phyloP scores from a whole-genome alignment of 306 rosid genomes.

The Quercus robur region DNA sequence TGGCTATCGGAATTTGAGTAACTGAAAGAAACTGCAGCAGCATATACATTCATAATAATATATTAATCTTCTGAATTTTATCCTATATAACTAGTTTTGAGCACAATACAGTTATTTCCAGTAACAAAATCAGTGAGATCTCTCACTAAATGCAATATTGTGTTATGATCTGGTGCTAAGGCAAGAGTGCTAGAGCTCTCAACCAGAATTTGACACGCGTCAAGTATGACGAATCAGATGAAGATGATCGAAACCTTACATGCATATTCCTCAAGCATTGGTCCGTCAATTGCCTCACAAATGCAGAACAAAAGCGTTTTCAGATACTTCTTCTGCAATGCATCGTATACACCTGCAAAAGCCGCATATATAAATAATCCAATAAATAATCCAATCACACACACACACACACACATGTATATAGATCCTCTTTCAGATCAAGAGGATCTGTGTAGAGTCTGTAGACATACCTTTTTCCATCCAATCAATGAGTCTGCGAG shows the following conservation, averaged over 20 bases:
- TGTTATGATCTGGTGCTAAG: neutral
- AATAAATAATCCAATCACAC: neutral
- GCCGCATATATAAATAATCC: neutral
- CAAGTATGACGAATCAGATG: neutral
- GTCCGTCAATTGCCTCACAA: constrained; percentile 81
- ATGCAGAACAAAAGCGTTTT: constrained; percentile 85
- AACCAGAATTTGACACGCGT: too few species aligned
- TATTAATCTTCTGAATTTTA: constrained; percentile 8
- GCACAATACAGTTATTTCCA: neutral
- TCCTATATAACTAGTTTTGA: neutral
- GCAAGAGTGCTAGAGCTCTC: neutral
- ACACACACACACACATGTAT: too few species aligned
- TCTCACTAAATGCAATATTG: neutral
- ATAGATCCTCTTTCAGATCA: constrained; percentile 5
- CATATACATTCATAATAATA: neutral
- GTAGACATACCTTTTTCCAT: constrained; percentile 84
- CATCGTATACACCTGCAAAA: constrained; percentile 82
- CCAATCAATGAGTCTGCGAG: constrained; percentile 94
- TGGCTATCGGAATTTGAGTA: constrained; percentile 71
- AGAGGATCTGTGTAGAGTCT: neutral
- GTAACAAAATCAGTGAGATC: neutral
- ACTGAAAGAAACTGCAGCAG: constrained; percentile 75
- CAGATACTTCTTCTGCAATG: constrained; percentile 78
- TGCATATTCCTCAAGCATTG: constrained; percentile 96
- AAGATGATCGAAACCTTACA: constrained; percentile 47